Percentiles rank a stretch among this genome's conserved stretches.
These are phyloP conservation scores for Gynochthodes officinalis DNA, from an alignment of 257 asterid species.

Conservation along the genomic window DNA sequence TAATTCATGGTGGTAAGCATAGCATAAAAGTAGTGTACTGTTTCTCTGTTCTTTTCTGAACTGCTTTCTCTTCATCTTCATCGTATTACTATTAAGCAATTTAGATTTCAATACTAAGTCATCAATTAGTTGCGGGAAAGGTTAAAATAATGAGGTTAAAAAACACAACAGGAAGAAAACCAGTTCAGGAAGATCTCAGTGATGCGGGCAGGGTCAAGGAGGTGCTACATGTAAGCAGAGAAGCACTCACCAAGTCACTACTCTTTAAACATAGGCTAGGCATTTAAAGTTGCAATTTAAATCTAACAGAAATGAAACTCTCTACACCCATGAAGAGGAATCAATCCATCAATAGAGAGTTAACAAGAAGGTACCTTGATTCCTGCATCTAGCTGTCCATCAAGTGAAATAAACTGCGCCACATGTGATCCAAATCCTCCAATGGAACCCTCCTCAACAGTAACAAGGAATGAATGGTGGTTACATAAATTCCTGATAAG, in stretches of 20 bases:
- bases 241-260: not conserved
- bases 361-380: slow-evolving; percentile 47
- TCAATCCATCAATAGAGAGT: no score
- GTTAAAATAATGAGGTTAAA: not conserved
- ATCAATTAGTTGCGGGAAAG: not conserved
- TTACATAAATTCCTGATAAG: slow-evolving; percentile 56
- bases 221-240: not conserved
- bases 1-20: not conserved
- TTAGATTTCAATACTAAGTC: not conserved
- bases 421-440: slow-evolving; percentile 92
- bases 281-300: not conserved
- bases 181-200: not conserved
- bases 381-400: slow-evolving; percentile 79
- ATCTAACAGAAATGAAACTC: not conserved
- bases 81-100: not conserved
- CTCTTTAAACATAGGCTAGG: not conserved
- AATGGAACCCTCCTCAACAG: slow-evolving; percentile 82
- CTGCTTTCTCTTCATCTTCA: not conserved
- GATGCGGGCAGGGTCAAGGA: not conserved
- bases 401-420: slow-evolving; percentile 74
- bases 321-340: not conserved
- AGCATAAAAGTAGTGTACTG: not conserved
- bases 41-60: not conserved
- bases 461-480: slow-evolving; percentile 59
- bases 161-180: not conserved